Conservation (phyloP, 108 stramenopile species). For the Conticribra weissflogii region DNA sequence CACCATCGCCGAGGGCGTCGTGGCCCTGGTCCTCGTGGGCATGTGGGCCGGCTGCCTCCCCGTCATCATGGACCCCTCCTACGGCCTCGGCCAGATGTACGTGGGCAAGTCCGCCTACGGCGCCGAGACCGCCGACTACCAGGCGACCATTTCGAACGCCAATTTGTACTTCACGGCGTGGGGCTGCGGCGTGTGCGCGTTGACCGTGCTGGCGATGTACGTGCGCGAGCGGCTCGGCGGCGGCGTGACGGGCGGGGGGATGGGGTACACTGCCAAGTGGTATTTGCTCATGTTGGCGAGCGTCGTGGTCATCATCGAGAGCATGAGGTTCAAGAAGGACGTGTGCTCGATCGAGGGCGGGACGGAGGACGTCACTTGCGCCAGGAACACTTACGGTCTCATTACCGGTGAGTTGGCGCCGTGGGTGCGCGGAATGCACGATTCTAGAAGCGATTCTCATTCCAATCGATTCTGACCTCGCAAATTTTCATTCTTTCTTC, state of each 20-base stretch:
- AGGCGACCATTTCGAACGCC: conserved; percentile 48
- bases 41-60: conserved; percentile 42
- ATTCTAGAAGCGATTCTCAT: too few relatives aligned
- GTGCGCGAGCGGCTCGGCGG: conserved; percentile 44
- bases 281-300: conserved; percentile 42
- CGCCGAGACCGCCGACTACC: conserved; percentile 23
- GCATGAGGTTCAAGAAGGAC: conserved; percentile 45
- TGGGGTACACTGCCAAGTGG: conserved; percentile 47
- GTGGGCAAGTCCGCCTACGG: conserved; percentile 27
- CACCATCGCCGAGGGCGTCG: conserved; percentile 39
- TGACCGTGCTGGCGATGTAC: conserved; percentile 41
- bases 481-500: too few relatives aligned
- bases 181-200: conserved; percentile 28
- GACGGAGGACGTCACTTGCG: conserved; percentile 29
- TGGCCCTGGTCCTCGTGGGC: conserved; percentile 28
- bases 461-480: too few relatives aligned
- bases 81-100: conserved; percentile 50
- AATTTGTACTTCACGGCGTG: conserved; percentile 44
- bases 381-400: conserved; percentile 43
- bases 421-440: too few relatives aligned
- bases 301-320: conserved; percentile 49
- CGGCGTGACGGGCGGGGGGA: conserved; percentile 21
- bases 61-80: conserved; percentile 44
- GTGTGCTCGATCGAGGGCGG: conserved; percentile 42
- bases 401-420: conserved; percentile 38